A percentile compares a stretch with the other conserved stretches of the same genome.
phyloP scores from a whole-genome alignment of 202 grass and related monocot genomes.

The Panicum hallii region DNA sequence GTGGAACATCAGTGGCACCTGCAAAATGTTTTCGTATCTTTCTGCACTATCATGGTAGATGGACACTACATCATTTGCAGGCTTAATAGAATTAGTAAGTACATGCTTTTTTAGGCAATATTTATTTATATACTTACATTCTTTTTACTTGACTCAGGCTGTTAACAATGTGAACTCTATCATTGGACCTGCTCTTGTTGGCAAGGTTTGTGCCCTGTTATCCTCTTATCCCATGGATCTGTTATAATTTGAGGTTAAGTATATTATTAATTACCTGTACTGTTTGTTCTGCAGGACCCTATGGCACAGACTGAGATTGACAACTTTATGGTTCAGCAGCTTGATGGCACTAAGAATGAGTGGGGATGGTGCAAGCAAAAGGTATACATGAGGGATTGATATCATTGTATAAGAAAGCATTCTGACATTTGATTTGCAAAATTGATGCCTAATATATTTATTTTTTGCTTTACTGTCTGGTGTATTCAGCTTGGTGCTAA shows the following conservation, averaged over 20 bases:
- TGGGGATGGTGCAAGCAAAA: conserved; percentile 99
- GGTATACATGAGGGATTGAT: conserved; percentile 26
- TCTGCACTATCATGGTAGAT: neutral
- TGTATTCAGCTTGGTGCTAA: conserved; percentile 80
- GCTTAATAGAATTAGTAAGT: neutral
- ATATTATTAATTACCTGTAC: neutral
- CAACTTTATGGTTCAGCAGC: conserved; percentile 94
- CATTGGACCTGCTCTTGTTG: conserved; percentile 79
- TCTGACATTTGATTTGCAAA: neutral
- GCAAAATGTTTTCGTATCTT: neutral
- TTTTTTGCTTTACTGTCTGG: neutral
- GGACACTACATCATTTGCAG: neutral
- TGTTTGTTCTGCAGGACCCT: conserved; percentile 59
- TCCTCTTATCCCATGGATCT: neutral
- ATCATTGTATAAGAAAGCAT: neutral
- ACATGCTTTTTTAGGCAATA: too few relatives aligned
- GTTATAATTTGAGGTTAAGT: neutral
- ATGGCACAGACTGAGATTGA: conserved; percentile 75
- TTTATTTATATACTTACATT: neutral
- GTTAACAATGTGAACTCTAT: conserved; percentile 82
- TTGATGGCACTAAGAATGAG: conserved; percentile 89
- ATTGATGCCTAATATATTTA: neutral
- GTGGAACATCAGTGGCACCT: neutral
- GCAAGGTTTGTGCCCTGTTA: conserved; percentile 53
- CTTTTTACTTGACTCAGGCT: conserved; percentile 51